Base-by-base conservation (phyloP, 257 asterid species). In the Nicotiana noctiflora region DNA sequence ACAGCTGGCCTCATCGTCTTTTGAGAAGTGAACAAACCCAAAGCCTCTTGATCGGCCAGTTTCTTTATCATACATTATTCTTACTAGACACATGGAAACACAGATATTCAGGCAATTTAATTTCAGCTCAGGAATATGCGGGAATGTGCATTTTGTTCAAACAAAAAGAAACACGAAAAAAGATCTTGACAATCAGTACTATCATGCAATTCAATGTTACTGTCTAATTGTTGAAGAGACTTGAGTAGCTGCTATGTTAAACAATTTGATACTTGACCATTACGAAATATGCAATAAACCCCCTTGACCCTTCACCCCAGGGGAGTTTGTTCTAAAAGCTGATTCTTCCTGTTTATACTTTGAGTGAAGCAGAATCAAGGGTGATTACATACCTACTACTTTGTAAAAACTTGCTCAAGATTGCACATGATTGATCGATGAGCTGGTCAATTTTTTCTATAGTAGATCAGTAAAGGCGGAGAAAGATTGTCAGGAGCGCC, bases 11-110 rank as follows among this genome's bases (percentile, higher is more conserved):
- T 84, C 91, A 11, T 84, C 82, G 49, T 86, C 88, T 82, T 83
- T 84, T 2, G 86, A 84, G 84, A 88, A 88, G 79, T 86, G 34
- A 74, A 88, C 87, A 76, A 88, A 88, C 52, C 91, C 89, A 82
- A 88, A 88, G 5, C 91, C 91, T 82, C 91, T 88, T 21, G 91
- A 79, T 68, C 91, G 79, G 6, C 91, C 91, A 10, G 87, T 86
- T 40, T 81, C 84, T 82, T 79, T 86, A 60, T 88, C 89, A 15
- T 88, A 88, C 85, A 88, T 53, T 75, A 87, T 87, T 84, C 88
- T 83, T 82, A 85, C 90, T 87, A 64, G 44, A 34, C 37, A 34
- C 37, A 63, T 75, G 13, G 44, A 75, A 70, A 46, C 0, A 3
- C 60, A 72, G 61, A 72, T 14, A 49, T 23, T 23, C 25, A 14